Base-by-base conservation (phyloP, 768 basidiomycete species). In the Strobilomyces echinocephalus region DNA sequence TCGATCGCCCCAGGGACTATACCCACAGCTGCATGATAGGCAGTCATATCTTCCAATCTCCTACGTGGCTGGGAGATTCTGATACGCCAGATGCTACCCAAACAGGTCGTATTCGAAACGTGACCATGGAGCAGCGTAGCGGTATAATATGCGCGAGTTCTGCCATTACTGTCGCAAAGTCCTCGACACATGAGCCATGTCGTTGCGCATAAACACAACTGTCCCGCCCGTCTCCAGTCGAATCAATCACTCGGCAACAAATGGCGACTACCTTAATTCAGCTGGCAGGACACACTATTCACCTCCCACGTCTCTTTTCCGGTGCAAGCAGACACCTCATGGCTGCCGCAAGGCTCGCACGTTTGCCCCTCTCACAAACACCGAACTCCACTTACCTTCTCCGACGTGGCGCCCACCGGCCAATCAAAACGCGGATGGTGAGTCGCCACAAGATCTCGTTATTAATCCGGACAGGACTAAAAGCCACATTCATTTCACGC, bases 311-410 rank as follows among this genome's bases (percentile, higher is more conserved):
- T 54, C 64, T 54, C 57, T 64, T 57, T 51, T 61, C 42, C 57
- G 50, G 50, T 46, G 46, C 55, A 68, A 63, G 53, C 60, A 49
- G 42, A 49, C 52, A 21, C 68, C 68, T 65, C 64, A 60, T 63
- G 64, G 61, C 35, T 48, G 52, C 52, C 58, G 68, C 66, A 66
- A 69, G 69, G 68, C 53, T 1, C 49, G 69, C 66, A 71, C 66
- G 62, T 64, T 68, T 62, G 52, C 58, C 6, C 47, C 55, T 54
- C 59, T 70, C 60, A 69, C 69, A 62, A 71, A 69, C 51, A 52
- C 68, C 63, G 68, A 54, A 56, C 62, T 66, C 60, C 66, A 69
- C 62, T 44, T 44, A 41, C 40, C 59, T 63, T 67, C 63, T 60
- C 62, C 56, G 60, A 50, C 56, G 38, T 52, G 60, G 54, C 55